These are phyloP conservation scores for Coniella lustricola DNA, from an alignment of 2,329 filamentous ascomycete species.

Conservation along the genomic window DNA sequence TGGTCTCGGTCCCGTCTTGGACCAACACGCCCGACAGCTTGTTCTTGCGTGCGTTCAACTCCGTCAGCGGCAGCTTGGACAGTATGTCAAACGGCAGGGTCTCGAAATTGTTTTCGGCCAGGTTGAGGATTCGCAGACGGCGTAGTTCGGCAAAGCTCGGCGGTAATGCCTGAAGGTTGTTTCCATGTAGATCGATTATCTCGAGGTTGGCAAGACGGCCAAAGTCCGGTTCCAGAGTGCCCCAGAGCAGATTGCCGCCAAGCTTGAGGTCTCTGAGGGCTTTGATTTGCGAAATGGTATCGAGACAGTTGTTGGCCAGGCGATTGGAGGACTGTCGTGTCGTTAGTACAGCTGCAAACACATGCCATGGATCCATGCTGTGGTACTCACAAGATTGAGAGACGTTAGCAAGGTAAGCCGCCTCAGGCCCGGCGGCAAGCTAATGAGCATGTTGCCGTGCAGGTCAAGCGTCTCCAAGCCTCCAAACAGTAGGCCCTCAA, in stretches of 20 bases:
- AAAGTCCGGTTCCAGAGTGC: conserved; percentile 58
- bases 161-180: conserved; percentile 68
- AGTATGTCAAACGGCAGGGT: conserved; percentile 65
- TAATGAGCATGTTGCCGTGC: conserved; percentile 72
- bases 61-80: conserved; percentile 60
- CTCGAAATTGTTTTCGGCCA: conserved; percentile 71
- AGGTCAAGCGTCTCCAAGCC: conserved; percentile 76
- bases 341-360: conserved; percentile 19
- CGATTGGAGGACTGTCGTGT: conserved; percentile 65
- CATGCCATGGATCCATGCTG: conserved; percentile 23
- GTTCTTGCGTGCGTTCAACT: conserved; percentile 72
- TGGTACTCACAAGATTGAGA: conserved; percentile 62
- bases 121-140: conserved; percentile 67
- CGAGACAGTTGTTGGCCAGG: conserved; percentile 63
- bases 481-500: conserved; percentile 68
- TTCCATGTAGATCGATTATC: conserved; percentile 72
- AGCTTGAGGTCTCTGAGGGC: conserved; percentile 74
- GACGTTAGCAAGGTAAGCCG: conserved; percentile 67
- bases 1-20: conserved; percentile 46
- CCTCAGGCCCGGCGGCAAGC: conserved; percentile 68
- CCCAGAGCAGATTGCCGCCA: conserved; percentile 67
- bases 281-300: conserved; percentile 65
- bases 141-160: conserved; percentile 58
- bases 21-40: conserved; percentile 68
- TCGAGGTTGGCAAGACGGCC: conserved; percentile 63